A percentile compares a stretch with the other conserved stretches of the same genome.
phyloP scores from a whole-genome alignment of 1,139 yeast genomes.

The Wickerhamiella pararugosa region DNA sequence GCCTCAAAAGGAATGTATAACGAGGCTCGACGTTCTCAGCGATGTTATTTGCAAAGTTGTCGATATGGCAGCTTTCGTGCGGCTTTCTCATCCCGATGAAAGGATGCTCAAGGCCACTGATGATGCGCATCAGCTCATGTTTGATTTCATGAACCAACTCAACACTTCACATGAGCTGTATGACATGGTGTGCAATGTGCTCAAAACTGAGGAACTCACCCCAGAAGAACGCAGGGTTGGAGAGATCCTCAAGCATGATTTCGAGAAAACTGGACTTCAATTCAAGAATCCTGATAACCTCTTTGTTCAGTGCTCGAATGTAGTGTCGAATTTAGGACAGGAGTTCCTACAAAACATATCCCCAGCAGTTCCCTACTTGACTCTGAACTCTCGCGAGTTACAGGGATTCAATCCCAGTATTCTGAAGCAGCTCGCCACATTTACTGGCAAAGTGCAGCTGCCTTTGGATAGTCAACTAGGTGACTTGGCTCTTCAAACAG shows the following conservation, averaged over 20 bases:
- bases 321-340: conserved; percentile 72
- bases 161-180: conserved; percentile 74
- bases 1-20: conserved; percentile 41
- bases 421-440: conserved; percentile 17
- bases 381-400: conserved; percentile 23
- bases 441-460: conserved; percentile 29
- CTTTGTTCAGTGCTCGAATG: conserved; percentile 68
- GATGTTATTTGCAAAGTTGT: conserved; percentile 84
- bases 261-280: conserved; percentile 79
- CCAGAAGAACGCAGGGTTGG: conserved; percentile 78
- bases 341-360: conserved; percentile 48
- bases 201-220: conserved; percentile 35
- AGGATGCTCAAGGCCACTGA: conserved; percentile 72
- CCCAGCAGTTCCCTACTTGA: conserved; percentile 22
- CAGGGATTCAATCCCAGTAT: conserved; percentile 26
- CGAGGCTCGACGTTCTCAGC: conserved; percentile 67
- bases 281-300: conserved; percentile 44
- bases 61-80: conserved; percentile 82
- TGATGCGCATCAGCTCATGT: conserved; percentile 73
- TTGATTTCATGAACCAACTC: conserved; percentile 83
- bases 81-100: conserved; percentile 73
- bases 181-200: conserved; percentile 39
- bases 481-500: conserved; percentile 45
- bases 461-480: conserved; percentile 63
- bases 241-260: conserved; percentile 62